phyloP scores from a whole-genome alignment of 805 yeast species.

The Pichia kluyveri region DNA sequence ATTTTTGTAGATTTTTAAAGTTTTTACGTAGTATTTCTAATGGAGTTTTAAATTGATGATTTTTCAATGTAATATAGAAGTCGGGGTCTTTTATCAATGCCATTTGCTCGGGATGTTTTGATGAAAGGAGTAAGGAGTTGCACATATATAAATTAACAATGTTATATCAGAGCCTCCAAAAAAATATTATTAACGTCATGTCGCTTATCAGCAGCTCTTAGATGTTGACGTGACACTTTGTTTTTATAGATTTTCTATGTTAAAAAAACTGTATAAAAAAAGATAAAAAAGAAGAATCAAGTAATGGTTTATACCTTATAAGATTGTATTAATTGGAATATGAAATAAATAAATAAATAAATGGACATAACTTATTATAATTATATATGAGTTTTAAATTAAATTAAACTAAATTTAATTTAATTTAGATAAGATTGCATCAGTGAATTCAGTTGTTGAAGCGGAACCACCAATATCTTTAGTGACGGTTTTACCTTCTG shows the following conservation, averaged over 20 bases:
- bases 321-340: too few relatives aligned
- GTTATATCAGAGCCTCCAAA: too few relatives aligned
- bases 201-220: too few relatives aligned
- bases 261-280: too few relatives aligned
- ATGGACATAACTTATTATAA: background rate
- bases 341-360: background rate
- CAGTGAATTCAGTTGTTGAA: conserved; percentile 89
- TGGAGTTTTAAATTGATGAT: conserved; percentile 60
- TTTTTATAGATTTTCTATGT: too few relatives aligned
- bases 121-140: too few relatives aligned
- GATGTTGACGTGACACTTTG: too few relatives aligned
- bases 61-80: conserved; percentile 42
- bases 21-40: conserved; percentile 57
- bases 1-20: conserved; percentile 50
- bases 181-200: too few relatives aligned
- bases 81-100: conserved; percentile 24
- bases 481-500: conserved; percentile 80
- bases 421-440: conserved; percentile 74
- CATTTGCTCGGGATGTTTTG: background rate
- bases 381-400: background rate
- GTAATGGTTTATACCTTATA: too few relatives aligned
- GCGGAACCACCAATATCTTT: conserved; percentile 86
- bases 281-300: too few relatives aligned
- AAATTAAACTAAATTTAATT: background rate
- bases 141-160: too few relatives aligned